phyloP scores from a whole-genome alignment of 352 stramenopile genomes.

The Phytophthora pseudosyringae region DNA sequence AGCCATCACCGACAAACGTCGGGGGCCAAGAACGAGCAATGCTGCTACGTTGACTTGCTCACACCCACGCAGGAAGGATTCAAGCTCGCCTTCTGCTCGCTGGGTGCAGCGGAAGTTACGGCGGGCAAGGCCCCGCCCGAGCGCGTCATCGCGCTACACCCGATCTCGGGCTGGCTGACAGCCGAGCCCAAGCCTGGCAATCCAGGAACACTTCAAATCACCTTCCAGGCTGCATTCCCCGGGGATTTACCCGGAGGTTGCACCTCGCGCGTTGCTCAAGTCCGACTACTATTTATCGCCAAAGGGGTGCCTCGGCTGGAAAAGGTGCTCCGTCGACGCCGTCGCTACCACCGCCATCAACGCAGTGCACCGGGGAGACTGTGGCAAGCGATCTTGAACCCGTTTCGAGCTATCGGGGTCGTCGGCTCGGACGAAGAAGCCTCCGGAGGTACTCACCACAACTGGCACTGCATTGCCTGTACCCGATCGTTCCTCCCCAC shows the following conservation, averaged over 20 bases:
- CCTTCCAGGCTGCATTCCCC: conserved; percentile 38
- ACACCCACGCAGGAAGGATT: conserved; percentile 31
- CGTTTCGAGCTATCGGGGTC: conserved; percentile 26
- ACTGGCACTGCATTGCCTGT: conserved; percentile 51
- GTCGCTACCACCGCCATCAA: conserved; percentile 19
- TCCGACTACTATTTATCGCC: conserved; percentile 30
- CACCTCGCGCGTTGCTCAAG: conserved; percentile 24
- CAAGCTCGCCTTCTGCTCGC: conserved; percentile 33
- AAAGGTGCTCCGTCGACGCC: conserved; percentile 37
- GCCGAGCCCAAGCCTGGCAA: conserved; percentile 24
- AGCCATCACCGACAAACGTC: conserved; percentile 1
- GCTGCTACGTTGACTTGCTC: conserved; percentile 40
- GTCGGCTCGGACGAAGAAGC: conserved; percentile 16
- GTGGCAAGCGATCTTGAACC: conserved; percentile 26
- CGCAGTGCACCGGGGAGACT: conserved; percentile 16
- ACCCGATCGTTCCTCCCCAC: conserved; percentile 35
- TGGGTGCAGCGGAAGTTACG: conserved; percentile 33
- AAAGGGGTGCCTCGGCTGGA: conserved; percentile 38
- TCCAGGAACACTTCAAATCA: conserved; percentile 28
- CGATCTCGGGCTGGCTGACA: conserved; percentile 39
- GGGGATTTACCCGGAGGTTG: conserved; percentile 26
- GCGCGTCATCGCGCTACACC: conserved; percentile 39
- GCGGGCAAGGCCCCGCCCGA: conserved; percentile 39
- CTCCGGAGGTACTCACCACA: conserved; percentile 26
- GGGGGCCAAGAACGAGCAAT: conserved; percentile 38